Base-by-base conservation (phyloP, 768 basidiomycete genomes). In the Tricholoma matsutake region DNA sequence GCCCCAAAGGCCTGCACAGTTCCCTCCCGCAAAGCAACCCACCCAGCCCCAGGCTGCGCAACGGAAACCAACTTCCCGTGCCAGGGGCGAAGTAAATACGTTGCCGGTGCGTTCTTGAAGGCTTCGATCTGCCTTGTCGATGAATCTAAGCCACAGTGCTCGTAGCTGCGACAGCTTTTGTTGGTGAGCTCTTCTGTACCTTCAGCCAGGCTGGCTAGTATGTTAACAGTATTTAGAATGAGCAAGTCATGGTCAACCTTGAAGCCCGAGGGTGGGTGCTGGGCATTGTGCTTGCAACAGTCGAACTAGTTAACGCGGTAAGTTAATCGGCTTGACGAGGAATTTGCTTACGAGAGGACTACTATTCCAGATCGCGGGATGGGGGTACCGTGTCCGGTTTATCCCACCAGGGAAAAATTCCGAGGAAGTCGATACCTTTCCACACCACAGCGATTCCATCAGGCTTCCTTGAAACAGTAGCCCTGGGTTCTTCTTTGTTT, bases 211-310 rank as follows among this genome's bases (percentile, higher is more conserved):
- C n/a, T 29, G 28, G n/a, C 7, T 53, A 25, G 22, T 25, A 53
- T 8, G 13, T 53, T 53, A 53, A 53, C 51, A 32, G 3, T 32
- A 2, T 18, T 53, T 9, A 53, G 51, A 53, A 53, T 14, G 29
- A 53, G 31, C 29, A 53, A 32, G 67, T 69, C 8, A 63, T 65
- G n/a, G 64, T 69, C 22, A 60, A 59, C 25, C 28, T 69, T 29
- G 47, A 59, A 14, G 67, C 65, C 45, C 52, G 64, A 14, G 65
- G 67, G 2, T 69, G 69, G 69, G 67, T 68, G 31, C 57, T 68
- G 14, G 69, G 69, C 1, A 53, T 68, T 3, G 62, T 67, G 7
- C 34, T 69, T 29, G 59, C 57, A n/a, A 58, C 63, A 16, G 43
- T 67, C 29, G 35, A 63, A 56, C 63, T 68, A 18, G 58, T 60